phyloP scores from a whole-genome alignment of 257 asterid genomes.

The Solanum pennellii region DNA sequence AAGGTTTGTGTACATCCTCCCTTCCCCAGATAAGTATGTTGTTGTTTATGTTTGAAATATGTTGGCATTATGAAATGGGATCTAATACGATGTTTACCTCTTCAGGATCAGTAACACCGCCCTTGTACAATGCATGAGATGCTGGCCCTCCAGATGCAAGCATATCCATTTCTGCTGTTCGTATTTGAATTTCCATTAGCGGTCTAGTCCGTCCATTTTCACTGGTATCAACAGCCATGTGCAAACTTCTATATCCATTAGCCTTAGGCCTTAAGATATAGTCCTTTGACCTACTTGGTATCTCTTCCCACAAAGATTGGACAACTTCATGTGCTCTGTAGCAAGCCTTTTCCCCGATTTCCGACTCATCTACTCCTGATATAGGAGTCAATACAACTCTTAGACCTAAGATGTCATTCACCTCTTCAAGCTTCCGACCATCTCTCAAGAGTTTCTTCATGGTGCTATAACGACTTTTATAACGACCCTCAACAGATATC shows the following conservation, averaged over 20 bases:
- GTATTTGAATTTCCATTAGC: slow-evolving; percentile 80
- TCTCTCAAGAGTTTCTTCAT: slow-evolving; percentile 88
- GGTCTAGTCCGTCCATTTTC: slow-evolving; percentile 48
- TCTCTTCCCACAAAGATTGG: slow-evolving; percentile 62
- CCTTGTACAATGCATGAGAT: slow-evolving; percentile 82
- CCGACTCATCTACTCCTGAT: slow-evolving; percentile 20
- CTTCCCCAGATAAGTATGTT: background rate
- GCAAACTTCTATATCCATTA: slow-evolving; percentile 85
- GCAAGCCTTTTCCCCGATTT: slow-evolving; percentile 65
- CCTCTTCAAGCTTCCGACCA: slow-evolving; percentile 88
- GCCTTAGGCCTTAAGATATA: slow-evolving; percentile 66
- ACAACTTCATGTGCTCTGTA: slow-evolving; percentile 74
- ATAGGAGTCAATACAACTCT: slow-evolving; percentile 52
- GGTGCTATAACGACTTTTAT: slow-evolving; percentile 83
- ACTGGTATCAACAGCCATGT: slow-evolving; percentile 78
- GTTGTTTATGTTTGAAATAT: background rate
- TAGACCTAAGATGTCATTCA: slow-evolving; percentile 70
- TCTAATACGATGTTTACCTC: slow-evolving; percentile 36
- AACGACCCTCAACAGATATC: slow-evolving; percentile 66
- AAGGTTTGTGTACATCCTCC: background rate
- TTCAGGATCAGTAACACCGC: slow-evolving; percentile 82
- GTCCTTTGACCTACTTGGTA: slow-evolving; percentile 76
- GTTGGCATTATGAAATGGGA: background rate
- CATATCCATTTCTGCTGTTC: slow-evolving; percentile 82
- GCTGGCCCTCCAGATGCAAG: slow-evolving; percentile 90